Percentiles rank a stretch among this genome's conserved stretches.
These are phyloP conservation scores for Hymenoscyphus occultus DNA, from an alignment of 2,329 filamentous ascomycete species.

Conservation along the genomic window DNA sequence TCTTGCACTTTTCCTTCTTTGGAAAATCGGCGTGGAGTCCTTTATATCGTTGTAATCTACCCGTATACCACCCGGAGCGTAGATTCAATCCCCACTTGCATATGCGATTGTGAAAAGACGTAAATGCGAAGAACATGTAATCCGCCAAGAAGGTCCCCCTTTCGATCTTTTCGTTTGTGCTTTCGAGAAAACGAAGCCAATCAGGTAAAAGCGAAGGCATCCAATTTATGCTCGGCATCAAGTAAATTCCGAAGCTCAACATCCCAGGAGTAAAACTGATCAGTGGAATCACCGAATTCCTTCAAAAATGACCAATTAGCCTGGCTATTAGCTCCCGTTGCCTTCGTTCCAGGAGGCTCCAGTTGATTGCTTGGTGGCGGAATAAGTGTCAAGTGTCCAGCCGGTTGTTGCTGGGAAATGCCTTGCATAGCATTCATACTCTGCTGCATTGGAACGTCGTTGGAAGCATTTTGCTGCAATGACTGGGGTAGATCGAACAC, in stretches of 20 bases:
- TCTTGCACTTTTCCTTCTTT: conserved; percentile 36
- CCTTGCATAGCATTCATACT: conserved; percentile 6
- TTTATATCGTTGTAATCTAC: neutral
- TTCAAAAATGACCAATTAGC: conserved; percentile 33
- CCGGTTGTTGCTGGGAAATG: conserved; percentile 5
- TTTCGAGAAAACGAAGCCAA: neutral
- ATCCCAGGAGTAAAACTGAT: conserved; percentile 34
- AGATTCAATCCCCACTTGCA: too few relatives aligned
- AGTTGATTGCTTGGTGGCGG: neutral
- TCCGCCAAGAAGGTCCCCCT: neutral
- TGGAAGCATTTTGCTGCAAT: conserved; percentile 15
- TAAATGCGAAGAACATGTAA: neutral
- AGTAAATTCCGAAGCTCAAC: conserved; percentile 32
- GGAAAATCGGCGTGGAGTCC: conserved; percentile 24
- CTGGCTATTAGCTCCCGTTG: neutral
- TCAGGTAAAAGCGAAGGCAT: conserved; percentile 1
- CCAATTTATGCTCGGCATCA: conserved; percentile 8
- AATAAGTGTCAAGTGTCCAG: conserved; percentile 1
- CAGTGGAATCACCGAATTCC: conserved; percentile 33
- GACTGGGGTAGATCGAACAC: conserved; percentile 25
- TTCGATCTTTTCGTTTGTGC: neutral
- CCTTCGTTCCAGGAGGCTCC: neutral
- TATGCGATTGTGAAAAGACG: neutral
- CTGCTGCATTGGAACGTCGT: neutral
- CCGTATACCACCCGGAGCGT: neutral